These are phyloP conservation scores for Zangia roseola DNA, from an alignment of 768 basidiomycete species.

Conservation along the genomic window DNA sequence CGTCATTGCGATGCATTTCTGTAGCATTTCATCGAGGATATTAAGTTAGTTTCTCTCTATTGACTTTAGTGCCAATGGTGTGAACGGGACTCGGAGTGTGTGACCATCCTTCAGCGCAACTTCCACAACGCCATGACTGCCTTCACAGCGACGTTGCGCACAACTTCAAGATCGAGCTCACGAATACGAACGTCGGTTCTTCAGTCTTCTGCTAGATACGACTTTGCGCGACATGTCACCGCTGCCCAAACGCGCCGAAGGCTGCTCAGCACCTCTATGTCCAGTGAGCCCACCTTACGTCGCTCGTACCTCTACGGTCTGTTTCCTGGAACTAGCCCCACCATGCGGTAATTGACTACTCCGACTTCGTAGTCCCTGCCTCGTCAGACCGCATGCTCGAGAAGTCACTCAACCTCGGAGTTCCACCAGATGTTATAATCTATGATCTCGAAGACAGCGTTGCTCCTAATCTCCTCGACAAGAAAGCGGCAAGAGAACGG, in stretches of 20 bases:
- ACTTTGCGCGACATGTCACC: not conserved
- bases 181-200: not conserved
- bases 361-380: slow-evolving; percentile 56
- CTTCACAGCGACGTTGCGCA: slow-evolving; percentile 1
- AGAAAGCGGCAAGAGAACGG: slow-evolving; percentile 55
- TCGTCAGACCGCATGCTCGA: slow-evolving; percentile 79
- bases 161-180: slow-evolving; percentile 3
- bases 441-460: slow-evolving; percentile 92
- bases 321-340: not conserved
- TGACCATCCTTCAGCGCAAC: not conserved
- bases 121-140: not conserved
- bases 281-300: slow-evolving; percentile 26
- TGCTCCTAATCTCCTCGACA: slow-evolving; percentile 55
- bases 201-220: not conserved
- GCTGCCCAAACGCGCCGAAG: not conserved
- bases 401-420: slow-evolving; percentile 56
- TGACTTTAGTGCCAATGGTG: too few relatives aligned
- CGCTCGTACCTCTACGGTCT: slow-evolving; percentile 66
- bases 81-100: not conserved
- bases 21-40: not conserved
- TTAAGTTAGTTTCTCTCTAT: not conserved
- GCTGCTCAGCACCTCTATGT: slow-evolving; percentile 16
- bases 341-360: not conserved
- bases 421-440: slow-evolving; percentile 70
- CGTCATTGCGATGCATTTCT: not conserved